Evolutionary conservation across 352 stramenopile genomes (phyloP), one percentile per base, ranked within the genome.

Genomic region (Pythium aristosporum): DNA sequence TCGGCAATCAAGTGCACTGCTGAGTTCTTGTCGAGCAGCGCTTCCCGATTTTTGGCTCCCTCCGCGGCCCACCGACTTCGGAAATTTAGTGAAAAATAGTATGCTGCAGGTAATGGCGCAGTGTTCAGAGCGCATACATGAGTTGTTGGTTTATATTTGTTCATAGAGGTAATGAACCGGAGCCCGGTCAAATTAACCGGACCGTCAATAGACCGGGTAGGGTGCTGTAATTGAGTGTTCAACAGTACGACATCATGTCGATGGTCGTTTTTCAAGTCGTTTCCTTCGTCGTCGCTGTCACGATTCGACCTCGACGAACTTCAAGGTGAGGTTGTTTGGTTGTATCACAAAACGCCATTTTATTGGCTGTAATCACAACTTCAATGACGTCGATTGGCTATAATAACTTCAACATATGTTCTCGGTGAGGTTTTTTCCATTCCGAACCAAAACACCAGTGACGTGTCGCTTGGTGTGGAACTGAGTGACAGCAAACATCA

Each of bases 231-330:
- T 61, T 6, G 20, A 30, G 56, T 49, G 1, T 7, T 16, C 0
- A 18, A 56, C 57, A 13, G 44, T 57, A 57, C 3, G 12, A 49
- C n/a, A 12, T 48, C 20, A 15, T 16, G 56, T 63, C n/a, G 47
- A 12, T 69, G 63, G 57, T 65, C 59, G 67, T 65, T 69, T 73
- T 73, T 73, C 67, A 73, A 73, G 61, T 64, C 15, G 67, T 69
- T 73, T 73, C 57, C 43, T 69, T 82, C 62, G 79, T 90, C 80
- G 77, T 7, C 77, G 42, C 51, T 73, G 80, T 90, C 80, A 90
- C 65, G 58, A 72, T 67, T 56, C 47, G 28, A 79, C 57, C 76
- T 83, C 67, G 57, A 43, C 9, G 53, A 84, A 82, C 76, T 87
- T 88, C 78, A 89, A 88, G 39, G 18, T 44, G 28, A 58, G 41